Conservation (phyloP, 305 asterid genomes). For the Ajuga reptans region DNA sequence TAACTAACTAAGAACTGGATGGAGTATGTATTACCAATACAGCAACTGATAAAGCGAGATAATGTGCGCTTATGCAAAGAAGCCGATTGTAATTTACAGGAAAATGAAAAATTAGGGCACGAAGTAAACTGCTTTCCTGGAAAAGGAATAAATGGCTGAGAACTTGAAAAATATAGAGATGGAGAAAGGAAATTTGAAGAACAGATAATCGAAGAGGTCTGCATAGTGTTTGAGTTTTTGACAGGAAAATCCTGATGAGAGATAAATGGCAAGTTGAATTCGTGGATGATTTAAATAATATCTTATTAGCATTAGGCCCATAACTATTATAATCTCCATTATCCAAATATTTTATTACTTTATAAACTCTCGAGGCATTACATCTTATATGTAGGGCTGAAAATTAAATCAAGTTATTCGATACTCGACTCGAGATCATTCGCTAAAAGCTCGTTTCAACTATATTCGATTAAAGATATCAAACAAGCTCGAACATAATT, state of each 20-base stretch:
- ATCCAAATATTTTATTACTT: no score
- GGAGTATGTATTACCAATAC: conserved; percentile 30
- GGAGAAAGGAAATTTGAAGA: conserved; percentile 29
- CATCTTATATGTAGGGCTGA: no score
- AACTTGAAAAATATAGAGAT: conserved; percentile 16
- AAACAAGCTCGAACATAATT: no score
- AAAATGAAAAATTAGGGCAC: conserved; percentile 15
- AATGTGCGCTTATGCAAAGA: conserved; percentile 22
- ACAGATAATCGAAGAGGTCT: conserved; percentile 30
- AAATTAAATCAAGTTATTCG: no score
- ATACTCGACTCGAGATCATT: no score
- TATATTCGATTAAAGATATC: no score
- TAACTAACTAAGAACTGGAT: neutral
- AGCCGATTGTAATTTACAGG: conserved; percentile 17
- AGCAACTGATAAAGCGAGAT: conserved; percentile 16
- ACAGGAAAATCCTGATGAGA: neutral
- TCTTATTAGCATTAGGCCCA: no score
- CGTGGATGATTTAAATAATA: no score
- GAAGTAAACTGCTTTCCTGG: conserved; percentile 19
- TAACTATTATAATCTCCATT: no score
- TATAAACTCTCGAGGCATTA: no score
- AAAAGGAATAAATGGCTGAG: conserved; percentile 11
- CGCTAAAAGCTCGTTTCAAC: no score
- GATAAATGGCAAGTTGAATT: no score
- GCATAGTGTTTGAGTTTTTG: conserved; percentile 22